Percentiles rank a stretch among this genome's conserved stretches.
phyloP scores from a whole-genome alignment of 257 asterid genomes.

The Craterostigma plantagineum region DNA sequence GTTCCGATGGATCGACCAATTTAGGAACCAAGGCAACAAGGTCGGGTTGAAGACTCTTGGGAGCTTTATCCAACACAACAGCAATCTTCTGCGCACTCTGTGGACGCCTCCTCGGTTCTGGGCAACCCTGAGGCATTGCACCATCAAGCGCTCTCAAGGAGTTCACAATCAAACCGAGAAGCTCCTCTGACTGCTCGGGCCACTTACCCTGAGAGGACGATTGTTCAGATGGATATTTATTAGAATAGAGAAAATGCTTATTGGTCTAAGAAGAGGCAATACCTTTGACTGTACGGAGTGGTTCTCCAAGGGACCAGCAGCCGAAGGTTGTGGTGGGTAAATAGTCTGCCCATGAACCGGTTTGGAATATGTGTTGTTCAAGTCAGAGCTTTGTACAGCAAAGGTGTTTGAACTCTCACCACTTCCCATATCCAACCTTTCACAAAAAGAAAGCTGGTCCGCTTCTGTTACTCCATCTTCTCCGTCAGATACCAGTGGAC shows the following conservation, averaged over 20 bases:
- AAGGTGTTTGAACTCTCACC: conserved; percentile 33
- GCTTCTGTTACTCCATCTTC: conserved; percentile 39
- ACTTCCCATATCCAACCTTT: conserved; percentile 43
- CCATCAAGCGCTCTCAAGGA: conserved; percentile 97
- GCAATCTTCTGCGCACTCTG: conserved; percentile 92
- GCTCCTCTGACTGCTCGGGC: conserved; percentile 99
- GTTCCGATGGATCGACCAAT: conserved; percentile 92
- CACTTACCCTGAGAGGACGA: conserved; percentile 63
- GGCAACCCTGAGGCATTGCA: conserved; percentile 95
- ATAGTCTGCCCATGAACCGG: conserved; percentile 34
- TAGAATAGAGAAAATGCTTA: conserved; percentile 8
- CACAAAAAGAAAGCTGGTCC: conserved; percentile 28
- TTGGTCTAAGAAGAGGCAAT: conserved; percentile 13
- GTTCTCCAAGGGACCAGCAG: conserved; percentile 47
- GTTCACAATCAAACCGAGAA: conserved; percentile 95
- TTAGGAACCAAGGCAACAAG: conserved; percentile 85
- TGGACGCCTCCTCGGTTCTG: conserved; percentile 95
- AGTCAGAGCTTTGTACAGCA: conserved; percentile 75
- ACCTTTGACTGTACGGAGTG: conserved; percentile 70
- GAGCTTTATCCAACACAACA: conserved; percentile 91
- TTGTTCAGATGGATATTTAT: conserved; percentile 13
- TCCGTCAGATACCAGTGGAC: conserved; percentile 59
- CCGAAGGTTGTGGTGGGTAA: conserved; percentile 75
- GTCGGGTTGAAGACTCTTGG: conserved; percentile 84
- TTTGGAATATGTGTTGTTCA: conserved; percentile 17